phyloP scores from a whole-genome alignment of 306 rosid genomes.

The Rosa multiflora region DNA sequence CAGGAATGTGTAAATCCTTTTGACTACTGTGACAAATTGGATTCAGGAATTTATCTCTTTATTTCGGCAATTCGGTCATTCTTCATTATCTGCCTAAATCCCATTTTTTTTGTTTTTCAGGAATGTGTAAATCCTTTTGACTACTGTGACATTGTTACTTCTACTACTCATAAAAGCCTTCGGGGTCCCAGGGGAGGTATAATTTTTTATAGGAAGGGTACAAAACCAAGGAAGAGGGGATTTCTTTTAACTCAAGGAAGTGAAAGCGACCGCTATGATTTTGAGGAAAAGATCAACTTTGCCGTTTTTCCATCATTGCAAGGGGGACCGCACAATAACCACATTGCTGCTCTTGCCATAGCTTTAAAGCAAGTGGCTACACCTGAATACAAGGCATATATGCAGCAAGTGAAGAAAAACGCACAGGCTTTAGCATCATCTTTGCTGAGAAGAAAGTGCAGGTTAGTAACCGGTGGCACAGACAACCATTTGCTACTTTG shows the following conservation, averaged over 20 bases:
- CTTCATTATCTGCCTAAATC: no score
- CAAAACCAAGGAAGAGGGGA: constrained; percentile 81
- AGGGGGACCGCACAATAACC: constrained; percentile 99
- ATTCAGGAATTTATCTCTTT: no score
- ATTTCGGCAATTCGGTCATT: no score
- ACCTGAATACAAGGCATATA: constrained; percentile 76
- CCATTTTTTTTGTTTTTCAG: constrained; percentile 32
- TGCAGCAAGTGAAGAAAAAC: constrained; percentile 96
- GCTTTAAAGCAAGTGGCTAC: constrained; percentile 90
- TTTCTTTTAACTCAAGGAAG: constrained; percentile 61
- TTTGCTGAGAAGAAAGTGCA: constrained; percentile 70
- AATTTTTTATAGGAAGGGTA: constrained; percentile 83
- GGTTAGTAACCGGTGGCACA: constrained; percentile 89
- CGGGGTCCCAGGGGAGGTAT: constrained; percentile 99
- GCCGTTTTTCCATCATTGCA: constrained; percentile 92
- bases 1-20: no score
- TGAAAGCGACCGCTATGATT: constrained; percentile 73
- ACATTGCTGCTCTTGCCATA: constrained; percentile 95
- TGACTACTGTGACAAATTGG: no score
- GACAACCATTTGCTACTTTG: constrained; percentile 93
- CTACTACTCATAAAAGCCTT: constrained; percentile 97
- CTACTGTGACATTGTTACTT: constrained; percentile 90
- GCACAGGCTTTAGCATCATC: constrained; percentile 89
- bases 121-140: constrained; percentile 90
- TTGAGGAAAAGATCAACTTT: constrained; percentile 89